Conservation (phyloP, 1,284 basidiomycete genomes). For the Irpex lacteus region DNA sequence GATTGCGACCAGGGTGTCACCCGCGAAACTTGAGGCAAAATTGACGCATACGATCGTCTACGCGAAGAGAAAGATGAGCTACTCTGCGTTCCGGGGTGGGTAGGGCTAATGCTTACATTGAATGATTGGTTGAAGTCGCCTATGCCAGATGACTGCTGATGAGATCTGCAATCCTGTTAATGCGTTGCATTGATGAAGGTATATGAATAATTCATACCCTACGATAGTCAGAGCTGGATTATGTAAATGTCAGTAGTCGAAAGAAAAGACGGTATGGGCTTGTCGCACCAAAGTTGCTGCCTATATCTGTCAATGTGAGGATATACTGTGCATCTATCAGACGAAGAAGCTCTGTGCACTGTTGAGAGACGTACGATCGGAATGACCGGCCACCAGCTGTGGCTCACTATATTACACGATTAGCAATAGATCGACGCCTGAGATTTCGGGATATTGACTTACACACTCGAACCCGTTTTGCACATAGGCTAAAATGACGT, state of each 20-base stretch:
- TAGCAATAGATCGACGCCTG: not conserved
- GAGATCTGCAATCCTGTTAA: not conserved
- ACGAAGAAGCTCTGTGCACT: too few species aligned
- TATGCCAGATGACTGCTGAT: not conserved
- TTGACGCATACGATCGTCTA: slow-evolving; percentile 4
- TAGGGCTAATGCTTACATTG: not conserved
- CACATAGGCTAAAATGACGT: not conserved
- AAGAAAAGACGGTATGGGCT: not conserved
- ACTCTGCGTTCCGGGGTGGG: not conserved
- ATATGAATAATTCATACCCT: not conserved
- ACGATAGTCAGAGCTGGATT: not conserved
- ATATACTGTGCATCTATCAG: too few species aligned
- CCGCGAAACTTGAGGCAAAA: slow-evolving; percentile 1
- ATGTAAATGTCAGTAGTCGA: not conserved
- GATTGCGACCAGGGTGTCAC: slow-evolving; percentile 2
- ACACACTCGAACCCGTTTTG: not conserved
- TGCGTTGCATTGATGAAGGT: not conserved
- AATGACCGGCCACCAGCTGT: not conserved
- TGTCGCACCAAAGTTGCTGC: not conserved
- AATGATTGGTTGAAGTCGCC: not conserved
- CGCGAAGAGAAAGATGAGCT: not conserved
- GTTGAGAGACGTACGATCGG: not conserved
- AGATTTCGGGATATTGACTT: not conserved
- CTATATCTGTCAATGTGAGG: not conserved
- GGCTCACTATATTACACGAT: not conserved